Base-by-base conservation (phyloP, 2,329 filamentous ascomycete species). In the Hymenoscyphus linearis region DNA sequence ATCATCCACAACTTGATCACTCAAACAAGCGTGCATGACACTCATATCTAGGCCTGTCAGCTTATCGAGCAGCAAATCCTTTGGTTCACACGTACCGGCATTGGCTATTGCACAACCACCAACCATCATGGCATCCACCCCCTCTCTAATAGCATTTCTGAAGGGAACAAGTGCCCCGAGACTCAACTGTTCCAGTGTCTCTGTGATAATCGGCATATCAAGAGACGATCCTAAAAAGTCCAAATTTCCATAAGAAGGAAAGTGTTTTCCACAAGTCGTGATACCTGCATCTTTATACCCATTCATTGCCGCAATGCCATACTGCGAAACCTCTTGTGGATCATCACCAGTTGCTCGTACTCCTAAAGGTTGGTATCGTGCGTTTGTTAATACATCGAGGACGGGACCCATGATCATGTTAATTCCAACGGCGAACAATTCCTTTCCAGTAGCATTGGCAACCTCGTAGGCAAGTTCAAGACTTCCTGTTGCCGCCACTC, bases 321-420 rank as follows among this genome's bases (percentile, higher is more conserved):
- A 98, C 62, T 92, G 89, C 0, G 93, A 96, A 1, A 96, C 93
- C 76, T 98, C 91, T 69, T 96, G 92, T 1, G 95, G 93, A 68
- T 99, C 92, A 71, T 98, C 95, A 4, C 93, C 91, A 18, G 88
- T 89, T 36, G 93, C 93, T 61, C 95, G 85, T 5, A 97, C 93
- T 7, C 93, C 93, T 4, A 98, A 78, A 1, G 91, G 92, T 72
- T 97, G 93, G 72, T 93, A 95, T 50, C 91, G 85, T 55, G 91
- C 90, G 75, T 98, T 97, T 56, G 91, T 97, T 61, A 98, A 80
- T 3, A 98, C 93, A 75, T 99, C 95, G 4, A 99, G 78, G 47
- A 96, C 93, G 0, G 95, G 95, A 0, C 93, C 93, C 61, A 99
- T 85, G 71, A 98, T 96, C 78, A 96, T 87, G 72, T 99, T 99